Evolutionary conservation across 305 asterid species (phyloP).

Genomic region (Nicotiana rustica): DNA sequence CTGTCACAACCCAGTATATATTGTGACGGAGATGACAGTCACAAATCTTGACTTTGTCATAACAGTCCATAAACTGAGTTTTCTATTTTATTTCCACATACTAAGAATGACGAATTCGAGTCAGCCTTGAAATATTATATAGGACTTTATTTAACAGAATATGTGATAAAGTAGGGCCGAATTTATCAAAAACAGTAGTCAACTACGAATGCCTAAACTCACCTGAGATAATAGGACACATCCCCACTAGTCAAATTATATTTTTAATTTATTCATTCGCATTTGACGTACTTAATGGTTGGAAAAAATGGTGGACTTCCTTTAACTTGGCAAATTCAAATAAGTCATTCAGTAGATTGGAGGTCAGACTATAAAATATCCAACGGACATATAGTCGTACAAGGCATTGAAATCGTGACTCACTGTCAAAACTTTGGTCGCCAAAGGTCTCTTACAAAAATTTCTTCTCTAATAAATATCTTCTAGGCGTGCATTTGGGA

Average conservation of each 20-base stretch:
- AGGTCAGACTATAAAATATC: conserved; percentile 8
- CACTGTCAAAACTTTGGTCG: not conserved
- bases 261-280: conserved; percentile 12
- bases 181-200: not conserved
- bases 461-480: conserved; percentile 4
- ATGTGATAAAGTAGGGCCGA: conserved; percentile 22
- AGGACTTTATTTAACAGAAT: not conserved
- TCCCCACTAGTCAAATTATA: conserved; percentile 37
- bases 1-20: too few relatives aligned
- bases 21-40: too few relatives aligned
- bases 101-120: too few relatives aligned
- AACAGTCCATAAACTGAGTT: too few relatives aligned
- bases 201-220: conserved; percentile 36
- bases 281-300: conserved; percentile 4
- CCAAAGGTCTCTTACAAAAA: not conserved
- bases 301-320: conserved; percentile 13
- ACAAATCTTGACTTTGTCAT: too few relatives aligned
- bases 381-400: conserved; percentile 24
- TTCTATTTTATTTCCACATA: too few relatives aligned
- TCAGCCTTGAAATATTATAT: too few relatives aligned
- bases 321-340: conserved; percentile 26
- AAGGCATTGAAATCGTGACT: not conserved
- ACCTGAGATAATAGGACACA: conserved; percentile 37
- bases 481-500: conserved; percentile 8
- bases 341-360: conserved; percentile 6